Base-by-base conservation (phyloP, 2,329 filamentous ascomycete species). In the Sphaerulina vaccinii region DNA sequence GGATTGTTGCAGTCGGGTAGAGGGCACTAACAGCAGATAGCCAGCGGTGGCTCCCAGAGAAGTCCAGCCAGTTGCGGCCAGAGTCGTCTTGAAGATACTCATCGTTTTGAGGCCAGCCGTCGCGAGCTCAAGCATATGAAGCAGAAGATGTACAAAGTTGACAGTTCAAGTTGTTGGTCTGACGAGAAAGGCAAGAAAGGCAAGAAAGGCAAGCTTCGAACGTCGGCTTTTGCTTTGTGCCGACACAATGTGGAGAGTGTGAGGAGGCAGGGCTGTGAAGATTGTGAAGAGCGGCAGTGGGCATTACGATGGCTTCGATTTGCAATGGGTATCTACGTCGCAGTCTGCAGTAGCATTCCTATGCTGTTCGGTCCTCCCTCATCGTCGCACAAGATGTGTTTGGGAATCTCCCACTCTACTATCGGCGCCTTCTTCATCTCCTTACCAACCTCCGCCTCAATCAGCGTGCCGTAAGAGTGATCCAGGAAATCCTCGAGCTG, bases 401-500 rank as follows among this genome's bases (percentile, higher is more conserved):
- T 93, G 6, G 92, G 91, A 57, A 99, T 96, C 70, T 93, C 88
- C 70, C 88, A 96, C 70, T 97, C 93, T 44, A 97, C 84, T 10
- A 93, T 90, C 0, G 92, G 91, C 5, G 83, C 76, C 70, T 92
- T 96, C 74, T 87, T 95, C 57, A 96, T 76, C 37, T 88, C 83
- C 71, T 92, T 95, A 53, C 80, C 78, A 57, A 96, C 76, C 70
- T 99, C 93, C 2, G 85, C 85, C 55, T 93, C 88, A 37, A 97
- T 73, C 68, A 99, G 80, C 81, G 79, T 79, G 86, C 85, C 82
- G 71, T 97, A 99, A 0, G 89, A 92, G 69, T 97, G 90, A 67
- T 99, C 93, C 41, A 97, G 74, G 71, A 99, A 99, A 67, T 99
- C 93, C 67, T 99, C 93, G n/a, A 96, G 74, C 62, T 90, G 93